These are phyloP conservation scores for Astrocystis sublimbata DNA, from an alignment of 495 filamentous ascomycete genomes.

Conservation along the genomic window DNA sequence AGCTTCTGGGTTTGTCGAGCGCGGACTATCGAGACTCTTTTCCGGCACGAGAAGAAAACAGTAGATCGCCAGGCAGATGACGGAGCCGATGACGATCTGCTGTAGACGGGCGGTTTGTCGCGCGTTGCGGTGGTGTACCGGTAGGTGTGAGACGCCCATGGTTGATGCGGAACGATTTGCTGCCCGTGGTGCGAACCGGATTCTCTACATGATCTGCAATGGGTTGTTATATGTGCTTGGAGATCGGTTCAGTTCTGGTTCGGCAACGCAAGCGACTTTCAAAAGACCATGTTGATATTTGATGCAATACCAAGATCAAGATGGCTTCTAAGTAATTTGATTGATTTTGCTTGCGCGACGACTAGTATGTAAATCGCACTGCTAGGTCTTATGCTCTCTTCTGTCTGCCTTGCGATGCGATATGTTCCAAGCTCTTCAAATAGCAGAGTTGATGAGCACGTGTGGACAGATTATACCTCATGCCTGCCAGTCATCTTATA, in stretches of 20 bases:
- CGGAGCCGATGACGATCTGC: constrained; percentile 31
- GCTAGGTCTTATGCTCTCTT: too few relatives aligned
- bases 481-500: constrained; percentile 1
- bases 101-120: constrained; percentile 33
- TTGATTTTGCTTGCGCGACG: not conserved
- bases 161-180: not conserved
- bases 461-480: not conserved
- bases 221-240: not conserved
- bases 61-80: constrained; percentile 36
- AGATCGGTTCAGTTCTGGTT: not conserved
- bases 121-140: constrained; percentile 8
- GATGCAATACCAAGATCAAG: not conserved
- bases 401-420: not conserved
- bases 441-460: not conserved
- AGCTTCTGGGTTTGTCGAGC: constrained; percentile 20
- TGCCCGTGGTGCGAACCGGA: not conserved
- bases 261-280: constrained; percentile 1
- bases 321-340: not conserved
- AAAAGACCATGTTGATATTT: not conserved
- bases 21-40: constrained; percentile 26
- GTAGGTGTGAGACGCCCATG: constrained; percentile 16
- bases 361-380: not conserved
- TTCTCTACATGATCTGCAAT: not conserved
- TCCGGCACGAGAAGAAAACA: constrained; percentile 39
- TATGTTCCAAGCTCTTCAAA: not conserved